Conservation (phyloP, 768 basidiomycete species). For the Leccinellum luteum region DNA sequence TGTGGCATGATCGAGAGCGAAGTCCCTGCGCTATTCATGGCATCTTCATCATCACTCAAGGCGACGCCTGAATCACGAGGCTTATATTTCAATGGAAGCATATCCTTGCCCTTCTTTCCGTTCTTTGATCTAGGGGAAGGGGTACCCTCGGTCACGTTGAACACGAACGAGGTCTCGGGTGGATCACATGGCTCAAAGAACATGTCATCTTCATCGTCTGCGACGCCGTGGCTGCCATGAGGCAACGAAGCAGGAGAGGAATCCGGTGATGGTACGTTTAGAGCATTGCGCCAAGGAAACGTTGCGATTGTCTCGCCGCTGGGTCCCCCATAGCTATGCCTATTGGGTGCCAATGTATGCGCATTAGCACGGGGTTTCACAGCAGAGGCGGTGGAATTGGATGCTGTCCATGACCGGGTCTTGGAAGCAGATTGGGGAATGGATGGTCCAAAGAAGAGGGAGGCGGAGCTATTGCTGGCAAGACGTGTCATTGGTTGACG, state of each 20-base stretch:
- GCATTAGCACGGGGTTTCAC: constrained; percentile 5
- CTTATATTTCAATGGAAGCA: constrained; percentile 65
- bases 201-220: constrained; percentile 52
- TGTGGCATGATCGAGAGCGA: constrained; percentile 44
- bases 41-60: constrained; percentile 58
- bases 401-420: constrained; percentile 24
- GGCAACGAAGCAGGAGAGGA: constrained; percentile 44
- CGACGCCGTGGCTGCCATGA: constrained; percentile 27
- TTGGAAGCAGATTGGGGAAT: constrained; percentile 29
- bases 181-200: constrained; percentile 48
- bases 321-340: constrained; percentile 67
- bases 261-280: constrained; percentile 44
- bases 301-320: constrained; percentile 32
- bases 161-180: constrained; percentile 51
- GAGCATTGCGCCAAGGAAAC: constrained; percentile 38
- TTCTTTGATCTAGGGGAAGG: constrained; percentile 50
- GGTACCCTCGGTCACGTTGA: constrained; percentile 53
- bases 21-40: constrained; percentile 9
- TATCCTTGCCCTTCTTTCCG: constrained; percentile 23
- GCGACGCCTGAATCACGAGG: constrained; percentile 67
- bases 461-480: constrained; percentile 52
- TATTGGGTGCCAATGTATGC: constrained; percentile 39
- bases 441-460: constrained; percentile 63
- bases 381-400: constrained; percentile 11
- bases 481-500: constrained; percentile 48